phyloP scores from a whole-genome alignment of 805 yeast species.

The Nakazawaea holstii region DNA sequence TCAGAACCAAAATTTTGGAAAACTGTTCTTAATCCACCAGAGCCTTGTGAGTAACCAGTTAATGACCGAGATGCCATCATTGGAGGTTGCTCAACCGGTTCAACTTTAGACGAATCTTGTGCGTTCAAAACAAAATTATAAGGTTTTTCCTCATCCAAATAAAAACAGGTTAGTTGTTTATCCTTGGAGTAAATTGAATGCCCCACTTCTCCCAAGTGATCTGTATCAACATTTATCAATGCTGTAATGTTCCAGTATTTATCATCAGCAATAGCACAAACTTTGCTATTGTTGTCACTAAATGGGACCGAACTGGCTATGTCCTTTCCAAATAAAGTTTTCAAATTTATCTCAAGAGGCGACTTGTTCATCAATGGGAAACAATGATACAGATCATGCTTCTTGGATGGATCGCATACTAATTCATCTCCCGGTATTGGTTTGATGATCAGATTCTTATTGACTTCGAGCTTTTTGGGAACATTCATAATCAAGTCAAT shows the following conservation, averaged over 20 bases:
- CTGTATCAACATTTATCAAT: slow-evolving; percentile 9
- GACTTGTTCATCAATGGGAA: slow-evolving; percentile 62
- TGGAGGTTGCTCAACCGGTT: slow-evolving; percentile 46
- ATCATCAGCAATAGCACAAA: slow-evolving; percentile 37
- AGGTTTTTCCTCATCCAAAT: slow-evolving; percentile 16
- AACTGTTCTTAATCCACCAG: slow-evolving; percentile 81
- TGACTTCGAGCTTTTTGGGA: slow-evolving; percentile 58
- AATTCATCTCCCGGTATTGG: slow-evolving; percentile 70
- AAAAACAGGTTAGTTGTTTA: slow-evolving; percentile 16
- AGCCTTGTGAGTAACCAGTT: slow-evolving; percentile 87
- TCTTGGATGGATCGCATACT: slow-evolving; percentile 65
- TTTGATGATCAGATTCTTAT: slow-evolving; percentile 67
- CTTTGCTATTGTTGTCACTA: slow-evolving; percentile 36
- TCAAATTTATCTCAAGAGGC: slow-evolving; percentile 44
- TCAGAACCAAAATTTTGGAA: slow-evolving; percentile 58
- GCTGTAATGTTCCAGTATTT: slow-evolving; percentile 43
- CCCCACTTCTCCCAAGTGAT: slow-evolving; percentile 5
- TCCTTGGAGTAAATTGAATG: not conserved
- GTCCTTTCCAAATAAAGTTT: slow-evolving; percentile 63
- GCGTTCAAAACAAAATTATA: slow-evolving; percentile 39
- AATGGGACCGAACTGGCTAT: slow-evolving; percentile 61
- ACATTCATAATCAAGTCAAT: slow-evolving; percentile 72
- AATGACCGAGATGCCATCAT: slow-evolving; percentile 75
- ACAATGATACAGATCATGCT: slow-evolving; percentile 60
- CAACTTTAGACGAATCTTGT: slow-evolving; percentile 36